Conservation (phyloP, 371 early-diverging fungal species). For the Mortierella sp. region DNA sequence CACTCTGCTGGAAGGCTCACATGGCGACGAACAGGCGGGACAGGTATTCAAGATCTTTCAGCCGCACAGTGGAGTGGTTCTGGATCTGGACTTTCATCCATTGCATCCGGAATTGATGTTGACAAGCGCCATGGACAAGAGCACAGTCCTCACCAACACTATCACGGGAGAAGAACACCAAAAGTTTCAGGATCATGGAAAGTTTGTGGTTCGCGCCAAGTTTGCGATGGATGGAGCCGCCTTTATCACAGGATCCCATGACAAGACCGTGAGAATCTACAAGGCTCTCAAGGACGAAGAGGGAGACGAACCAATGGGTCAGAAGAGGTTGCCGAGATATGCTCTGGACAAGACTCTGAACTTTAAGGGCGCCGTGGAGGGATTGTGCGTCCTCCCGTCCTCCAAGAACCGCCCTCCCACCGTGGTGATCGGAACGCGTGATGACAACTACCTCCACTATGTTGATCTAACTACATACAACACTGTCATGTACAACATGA, state of each 20-base stretch:
- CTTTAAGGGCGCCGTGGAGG: constrained; percentile 45
- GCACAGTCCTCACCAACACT: constrained; percentile 68
- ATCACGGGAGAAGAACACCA: constrained; percentile 59
- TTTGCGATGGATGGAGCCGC: constrained; percentile 71
- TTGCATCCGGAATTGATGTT: constrained; percentile 61
- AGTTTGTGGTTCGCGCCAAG: constrained; percentile 72
- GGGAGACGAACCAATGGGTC: neutral
- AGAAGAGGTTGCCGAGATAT: constrained; percentile 21
- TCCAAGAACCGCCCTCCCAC: constrained; percentile 47
- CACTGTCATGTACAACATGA: constrained; percentile 71
- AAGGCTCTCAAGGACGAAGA: constrained; percentile 14
- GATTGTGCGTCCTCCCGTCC: constrained; percentile 48
- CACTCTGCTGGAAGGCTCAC: constrained; percentile 53
- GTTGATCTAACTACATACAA: constrained; percentile 59
- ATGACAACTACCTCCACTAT: constrained; percentile 81
- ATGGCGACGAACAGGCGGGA: constrained; percentile 61
- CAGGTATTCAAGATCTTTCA: constrained; percentile 63
- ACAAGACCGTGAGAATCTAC: constrained; percentile 75
- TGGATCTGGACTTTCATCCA: constrained; percentile 78
- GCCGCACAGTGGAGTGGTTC: constrained; percentile 70
- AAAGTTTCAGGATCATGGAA: constrained; percentile 72
- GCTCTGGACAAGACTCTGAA: constrained; percentile 32
- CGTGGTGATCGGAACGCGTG: constrained; percentile 71
- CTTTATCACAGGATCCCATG: constrained; percentile 77
- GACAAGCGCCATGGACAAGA: constrained; percentile 80